Base-by-base conservation (phyloP, 1,284 basidiomycete species). In the Psilocybe mexicana region DNA sequence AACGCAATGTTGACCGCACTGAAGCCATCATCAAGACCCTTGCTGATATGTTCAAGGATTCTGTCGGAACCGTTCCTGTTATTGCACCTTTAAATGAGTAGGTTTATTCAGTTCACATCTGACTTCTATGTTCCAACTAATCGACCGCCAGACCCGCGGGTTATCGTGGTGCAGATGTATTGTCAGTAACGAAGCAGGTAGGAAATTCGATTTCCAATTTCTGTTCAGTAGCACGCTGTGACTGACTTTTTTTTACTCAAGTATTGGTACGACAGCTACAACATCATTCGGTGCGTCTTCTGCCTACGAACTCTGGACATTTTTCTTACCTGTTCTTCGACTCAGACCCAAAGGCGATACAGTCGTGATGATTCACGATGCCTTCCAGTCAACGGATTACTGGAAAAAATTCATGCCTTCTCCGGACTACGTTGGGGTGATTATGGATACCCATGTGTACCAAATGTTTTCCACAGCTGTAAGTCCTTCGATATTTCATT, bases 371-470 rank as follows among this genome's bases (percentile, higher is more conserved):
- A 82, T 96, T 52, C 87, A 92, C 67, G 96, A 97, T 69, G 93
- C 90, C 3, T 80, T 97, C 82, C 87, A 94, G 71, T 77, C 84
- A 28, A 74, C 93, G 35, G 82, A 78, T 58, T 89, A 82, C 66
- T 96, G 92, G 90, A 73, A 78, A 51, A 84, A 85, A 43, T 91
- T 88, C 69, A 80, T 90, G 79, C 78, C 80, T 0, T 65, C 77
- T 26, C 83, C 86, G 0, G 54, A 73, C 12, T 86, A 64, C 71
- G 78, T 79, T 59, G 86, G 85, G 33, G 93, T 96, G 28, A 82
- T 88, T 26, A 81, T 97, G 74, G 95, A 97, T 73, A 92, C 85
- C 35, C 90, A 91, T 65, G 83, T 87, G 56, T 92, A 94, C 72
- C 90, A 93, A 67, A 84, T 94, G 70, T 95, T 95, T 76, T 83